Conservation (phyloP, 2,329 filamentous ascomycete genomes). For the Colletotrichum sp. region DNA sequence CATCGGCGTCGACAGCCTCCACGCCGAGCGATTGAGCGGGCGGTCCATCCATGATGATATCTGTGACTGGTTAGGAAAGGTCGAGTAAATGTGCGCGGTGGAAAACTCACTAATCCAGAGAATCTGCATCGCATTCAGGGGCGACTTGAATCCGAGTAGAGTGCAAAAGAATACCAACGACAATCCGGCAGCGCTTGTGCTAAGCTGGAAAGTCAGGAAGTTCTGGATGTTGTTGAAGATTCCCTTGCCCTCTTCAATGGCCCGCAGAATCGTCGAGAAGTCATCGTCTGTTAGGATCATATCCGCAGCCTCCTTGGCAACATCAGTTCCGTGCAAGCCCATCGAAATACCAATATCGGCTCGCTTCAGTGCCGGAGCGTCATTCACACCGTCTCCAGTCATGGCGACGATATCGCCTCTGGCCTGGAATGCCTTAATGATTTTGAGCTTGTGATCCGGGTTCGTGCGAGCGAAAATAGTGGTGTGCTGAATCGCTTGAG, state of each 20-base stretch:
- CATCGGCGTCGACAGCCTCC: conserved; percentile 90
- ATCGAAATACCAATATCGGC: conserved; percentile 98
- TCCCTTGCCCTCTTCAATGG: conserved; percentile 98
- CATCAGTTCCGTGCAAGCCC: conserved; percentile 93
- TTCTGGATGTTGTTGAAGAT: conserved; percentile 99
- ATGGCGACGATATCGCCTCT: conserved; percentile 97
- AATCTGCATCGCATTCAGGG: conserved; percentile 99
- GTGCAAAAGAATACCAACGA: conserved; percentile 93
- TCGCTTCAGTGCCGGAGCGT: conserved; percentile 94
- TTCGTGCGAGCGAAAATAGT: conserved; percentile 96
- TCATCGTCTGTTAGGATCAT: conserved; percentile 93
- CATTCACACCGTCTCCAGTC: conserved; percentile 98
- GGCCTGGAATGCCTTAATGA: conserved; percentile 87
- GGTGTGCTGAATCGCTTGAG: conserved; percentile 83
- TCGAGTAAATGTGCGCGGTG: not conserved
- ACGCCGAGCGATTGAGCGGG: conserved; percentile 97
- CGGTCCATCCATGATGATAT: conserved; percentile 99
- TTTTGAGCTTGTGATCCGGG: conserved; percentile 98
- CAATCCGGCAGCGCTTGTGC: conserved; percentile 92
- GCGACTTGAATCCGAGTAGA: conserved; percentile 90
- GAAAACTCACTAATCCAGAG: conserved; percentile 91
- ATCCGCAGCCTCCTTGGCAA: conserved; percentile 94
- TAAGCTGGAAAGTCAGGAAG: conserved; percentile 97
- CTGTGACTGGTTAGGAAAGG: conserved; percentile 49
- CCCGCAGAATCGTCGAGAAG: conserved; percentile 89